phyloP scores from a whole-genome alignment of 257 asterid genomes.

The Anisodus acutangulus region DNA sequence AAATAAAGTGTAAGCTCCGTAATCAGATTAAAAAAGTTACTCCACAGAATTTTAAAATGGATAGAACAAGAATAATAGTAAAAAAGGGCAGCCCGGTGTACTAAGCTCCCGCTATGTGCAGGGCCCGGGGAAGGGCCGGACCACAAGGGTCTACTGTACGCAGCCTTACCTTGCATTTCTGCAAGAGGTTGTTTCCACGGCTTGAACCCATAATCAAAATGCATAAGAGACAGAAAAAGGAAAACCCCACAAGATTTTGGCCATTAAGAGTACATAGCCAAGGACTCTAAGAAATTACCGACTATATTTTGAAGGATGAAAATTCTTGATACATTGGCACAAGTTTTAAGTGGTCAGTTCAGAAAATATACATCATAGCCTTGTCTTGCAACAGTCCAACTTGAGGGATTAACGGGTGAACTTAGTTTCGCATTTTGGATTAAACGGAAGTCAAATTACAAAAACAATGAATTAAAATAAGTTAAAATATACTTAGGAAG shows the following conservation, averaged over 20 bases:
- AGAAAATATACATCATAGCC: slow-evolving; percentile 20
- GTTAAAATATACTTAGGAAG: background rate
- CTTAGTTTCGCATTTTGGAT: slow-evolving; percentile 16
- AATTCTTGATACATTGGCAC: slow-evolving; percentile 6
- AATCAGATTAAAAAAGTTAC: background rate
- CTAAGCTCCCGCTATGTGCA: too few species aligned
- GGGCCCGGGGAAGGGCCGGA: too few species aligned
- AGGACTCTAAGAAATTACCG: background rate
- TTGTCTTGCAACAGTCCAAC: slow-evolving; percentile 2
- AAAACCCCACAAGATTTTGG: slow-evolving; percentile 23
- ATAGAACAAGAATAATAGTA: background rate
- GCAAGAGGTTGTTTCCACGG: too few species aligned
- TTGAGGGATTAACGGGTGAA: slow-evolving; percentile 12
- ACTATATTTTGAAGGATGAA: background rate
- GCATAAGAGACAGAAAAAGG: background rate
- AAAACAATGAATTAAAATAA: slow-evolving; percentile 9
- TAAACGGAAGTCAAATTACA: background rate
- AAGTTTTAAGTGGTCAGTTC: slow-evolving; percentile 1
- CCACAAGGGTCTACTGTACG: too few species aligned
- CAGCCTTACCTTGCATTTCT: too few species aligned
- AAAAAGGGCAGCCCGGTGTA: background rate
- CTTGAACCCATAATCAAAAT: background rate
- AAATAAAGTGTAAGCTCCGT: background rate
- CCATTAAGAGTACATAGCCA: background rate
- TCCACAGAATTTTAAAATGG: slow-evolving; percentile 14